Percentiles rank a stretch among this genome's conserved stretches.
Conservation (phyloP, 371 early-diverging fungal genomes). For the Antonospora locustae region DNA sequence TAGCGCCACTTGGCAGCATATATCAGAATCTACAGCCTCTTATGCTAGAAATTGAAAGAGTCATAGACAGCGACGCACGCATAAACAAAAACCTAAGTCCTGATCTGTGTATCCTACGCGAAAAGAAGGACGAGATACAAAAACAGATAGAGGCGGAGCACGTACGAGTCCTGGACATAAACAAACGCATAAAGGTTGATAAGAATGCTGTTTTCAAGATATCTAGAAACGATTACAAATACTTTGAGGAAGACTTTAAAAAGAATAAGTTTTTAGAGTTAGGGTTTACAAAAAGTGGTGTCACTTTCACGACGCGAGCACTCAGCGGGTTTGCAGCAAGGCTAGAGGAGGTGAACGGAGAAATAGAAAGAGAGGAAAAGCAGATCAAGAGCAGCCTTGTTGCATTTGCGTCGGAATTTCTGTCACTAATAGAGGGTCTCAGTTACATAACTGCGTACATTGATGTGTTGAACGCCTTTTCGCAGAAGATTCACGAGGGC, state of each 20-base stretch:
- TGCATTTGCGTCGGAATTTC: constrained; percentile 13
- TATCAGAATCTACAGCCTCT: constrained; percentile 8
- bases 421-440: constrained; percentile 37
- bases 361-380: constrained; percentile 28
- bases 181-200: constrained; percentile 20
- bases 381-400: constrained; percentile 23
- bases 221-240: constrained; percentile 41
- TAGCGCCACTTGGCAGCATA: constrained; percentile 26
- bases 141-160: constrained; percentile 43
- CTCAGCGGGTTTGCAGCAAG: constrained; percentile 13
- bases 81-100: constrained; percentile 8
- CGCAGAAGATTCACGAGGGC: constrained; percentile 11
- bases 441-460: constrained; percentile 50
- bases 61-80: constrained; percentile 18
- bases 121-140: constrained; percentile 7
- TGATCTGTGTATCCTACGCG: constrained; percentile 11
- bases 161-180: constrained; percentile 13
- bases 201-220: constrained; percentile 36
- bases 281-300: constrained; percentile 47
- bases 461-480: constrained; percentile 50
- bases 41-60: constrained; percentile 24
- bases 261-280: constrained; percentile 35
- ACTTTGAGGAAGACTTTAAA: constrained; percentile 17
- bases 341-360: constrained; percentile 4
- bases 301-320: constrained; percentile 46